Conservation (phyloP, 495 filamentous ascomycete genomes). For the Aspergillus diversus region DNA sequence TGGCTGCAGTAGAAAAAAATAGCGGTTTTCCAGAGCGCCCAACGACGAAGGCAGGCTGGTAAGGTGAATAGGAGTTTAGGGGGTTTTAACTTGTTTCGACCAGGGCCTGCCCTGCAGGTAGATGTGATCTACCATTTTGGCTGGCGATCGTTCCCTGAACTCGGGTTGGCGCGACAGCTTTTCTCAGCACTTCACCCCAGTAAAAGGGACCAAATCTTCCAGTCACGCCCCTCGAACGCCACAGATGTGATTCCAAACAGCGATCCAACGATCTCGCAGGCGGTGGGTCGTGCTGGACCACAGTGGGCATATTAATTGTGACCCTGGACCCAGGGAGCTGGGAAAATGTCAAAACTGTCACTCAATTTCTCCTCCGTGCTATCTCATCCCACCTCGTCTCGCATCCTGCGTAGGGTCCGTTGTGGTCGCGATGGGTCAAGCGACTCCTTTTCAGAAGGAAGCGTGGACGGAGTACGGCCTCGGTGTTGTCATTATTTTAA, state of each 20-base stretch:
- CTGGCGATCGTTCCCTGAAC: too few relatives aligned
- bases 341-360: neutral
- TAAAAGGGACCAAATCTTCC: neutral
- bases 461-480: slow-evolving; percentile 29
- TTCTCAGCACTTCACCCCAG: neutral
- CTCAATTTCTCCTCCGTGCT: neutral
- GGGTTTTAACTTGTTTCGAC: too few relatives aligned
- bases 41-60: too few relatives aligned
- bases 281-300: neutral
- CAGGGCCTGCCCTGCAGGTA: too few relatives aligned
- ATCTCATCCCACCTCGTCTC: neutral
- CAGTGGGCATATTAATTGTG: neutral
- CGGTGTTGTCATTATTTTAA: slow-evolving; percentile 22
- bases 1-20: neutral
- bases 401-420: too few relatives aligned
- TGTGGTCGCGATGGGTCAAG: slow-evolving; percentile 10
- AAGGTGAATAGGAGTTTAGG: too few relatives aligned
- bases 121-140: too few relatives aligned
- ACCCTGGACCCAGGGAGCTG: neutral
- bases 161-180: neutral
- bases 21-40: neutral
- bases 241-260: neutral
- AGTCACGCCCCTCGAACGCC: neutral
- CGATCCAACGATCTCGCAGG: neutral
- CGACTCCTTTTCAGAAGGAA: slow-evolving; percentile 28